Base-by-base conservation (phyloP, 768 basidiomycete species). In the Leccinum variicolor region DNA sequence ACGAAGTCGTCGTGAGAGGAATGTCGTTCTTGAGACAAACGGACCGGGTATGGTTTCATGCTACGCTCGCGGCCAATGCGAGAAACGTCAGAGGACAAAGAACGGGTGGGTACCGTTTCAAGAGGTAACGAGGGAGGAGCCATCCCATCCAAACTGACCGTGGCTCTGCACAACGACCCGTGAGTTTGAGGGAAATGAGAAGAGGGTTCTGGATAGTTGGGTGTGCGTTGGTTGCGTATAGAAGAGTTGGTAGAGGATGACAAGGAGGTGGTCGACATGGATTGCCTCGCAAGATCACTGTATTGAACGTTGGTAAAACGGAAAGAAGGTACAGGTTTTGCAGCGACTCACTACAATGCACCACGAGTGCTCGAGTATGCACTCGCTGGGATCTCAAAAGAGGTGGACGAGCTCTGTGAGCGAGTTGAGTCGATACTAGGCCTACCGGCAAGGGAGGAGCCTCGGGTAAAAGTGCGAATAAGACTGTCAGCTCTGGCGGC, bases 391-490 rank as follows among this genome's bases (percentile, higher is more conserved):
- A 80, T 80, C 54, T 90, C 87, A 43, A 85, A 80, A 1, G 87
- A 87, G 63, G 85, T 85, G 26, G 77, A 74, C 46, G 76, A 78
- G 45, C 75, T 58, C 51, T 76, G 75, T 15, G 86, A 86, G 56
- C 79, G 77, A 55, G 69, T 69, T 10, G 88, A 91, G 50, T 91
- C 89, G 41, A 71, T 74, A 59, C 88, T 90, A n/a, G 83, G 85
- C 57, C 87, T 79, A 54, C 75, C 71, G 21, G 70, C 66, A 49
- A 69, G 70, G 41, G 81, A 78, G 19, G 79, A 70, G 59, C 71
- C 69, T 61, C 81, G 76, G 53, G 77, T 75, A 60, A 82, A 73
- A 26, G 76, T 75, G 63, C 79, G 82, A 60, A 76, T 79, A 64
- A 75, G 63, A 50, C 56, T 69, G 58, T 78, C 77, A 11, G 69